Evolutionary conservation across 192 early-diverging fungal species (phyloP), one percentile per base, ranked within the genome.

Genomic region (Chytriomyces sp.): DNA sequence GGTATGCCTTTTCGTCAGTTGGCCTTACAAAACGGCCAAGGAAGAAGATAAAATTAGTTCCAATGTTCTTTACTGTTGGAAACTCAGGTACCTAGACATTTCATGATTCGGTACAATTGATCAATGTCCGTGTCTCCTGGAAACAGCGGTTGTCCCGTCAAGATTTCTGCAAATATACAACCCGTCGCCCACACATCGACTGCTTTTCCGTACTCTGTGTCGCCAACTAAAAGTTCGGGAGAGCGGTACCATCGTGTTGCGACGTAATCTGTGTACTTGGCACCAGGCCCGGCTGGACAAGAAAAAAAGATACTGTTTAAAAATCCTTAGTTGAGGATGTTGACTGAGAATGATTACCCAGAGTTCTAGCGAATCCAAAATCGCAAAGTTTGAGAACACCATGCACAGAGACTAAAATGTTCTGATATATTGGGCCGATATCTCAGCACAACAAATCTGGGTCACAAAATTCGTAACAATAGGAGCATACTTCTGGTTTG

Each of bases 111-210:
- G 64, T 90, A 90, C 45, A 90, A 65, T 63, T 90, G 89, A 69
- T 90, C 89, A 67, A 90, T 88, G 67, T 90, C 89, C 23, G 88
- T 88, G 69, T 90, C 88, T 28, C 89, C 89, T 1, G 89, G 89
- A 76, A 90, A 90, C 68, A 90, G 79, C 11, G 89, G 89, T 64
- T 90, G 89, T 9, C 87, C 87, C 13, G 89, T 90, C 70, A 90
- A 73, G 20, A 89, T 85, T 67, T 90, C 89, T 6, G 86, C 88
- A 77, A 90, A 90, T 45, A 90, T 90, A 65, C 89, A 90, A 0
- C 88, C 89, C n/a, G 88, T 86, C 5, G 89, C 89, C 89, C 89
- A 90, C 5, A 90, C 81, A 63, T 90, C 89, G 6, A 90, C 89
- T 13, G 87, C 82, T 77, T 90, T 90, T 13, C 88, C 88, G 62